These are phyloP conservation scores for Calonectria pauciramosa DNA, from an alignment of 2,329 filamentous ascomycete species.

Conservation along the genomic window DNA sequence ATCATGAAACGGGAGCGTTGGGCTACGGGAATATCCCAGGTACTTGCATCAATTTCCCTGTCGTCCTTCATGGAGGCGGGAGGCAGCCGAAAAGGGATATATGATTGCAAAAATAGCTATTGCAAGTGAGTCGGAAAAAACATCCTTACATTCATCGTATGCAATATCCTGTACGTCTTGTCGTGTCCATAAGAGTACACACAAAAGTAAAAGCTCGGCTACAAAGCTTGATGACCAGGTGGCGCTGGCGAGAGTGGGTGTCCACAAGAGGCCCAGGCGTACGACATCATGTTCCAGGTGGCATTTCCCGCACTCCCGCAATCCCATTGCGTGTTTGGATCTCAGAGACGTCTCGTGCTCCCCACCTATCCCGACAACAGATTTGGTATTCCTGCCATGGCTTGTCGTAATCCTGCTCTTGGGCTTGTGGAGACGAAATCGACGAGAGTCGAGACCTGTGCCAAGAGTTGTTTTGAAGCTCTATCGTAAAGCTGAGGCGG, in stretches of 20 bases:
- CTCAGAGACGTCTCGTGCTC: constrained; percentile 32
- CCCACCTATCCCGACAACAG: constrained; percentile 21
- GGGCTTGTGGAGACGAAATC: constrained; percentile 33
- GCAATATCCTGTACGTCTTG: constrained; percentile 8
- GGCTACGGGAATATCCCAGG: constrained; percentile 40
- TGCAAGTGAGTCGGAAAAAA: constrained; percentile 25
- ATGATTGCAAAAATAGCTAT: not conserved
- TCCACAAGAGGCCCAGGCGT: constrained; percentile 23
- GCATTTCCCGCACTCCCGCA: constrained; percentile 26
- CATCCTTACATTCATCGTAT: constrained; percentile 12
- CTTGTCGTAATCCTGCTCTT: constrained; percentile 26
- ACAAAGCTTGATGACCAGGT: constrained; percentile 18
- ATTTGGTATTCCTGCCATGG: constrained; percentile 21
- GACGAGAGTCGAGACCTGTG: constrained; percentile 24
- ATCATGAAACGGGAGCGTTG: constrained; percentile 27
- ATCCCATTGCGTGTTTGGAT: constrained; percentile 28
- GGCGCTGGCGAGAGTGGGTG: constrained; percentile 18
- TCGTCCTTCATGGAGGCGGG: constrained; percentile 31
- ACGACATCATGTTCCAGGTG: constrained; percentile 21
- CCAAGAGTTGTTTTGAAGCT: constrained; percentile 27
- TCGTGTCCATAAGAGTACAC: not conserved
- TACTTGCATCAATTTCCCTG: constrained; percentile 43
- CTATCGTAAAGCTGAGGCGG: constrained; percentile 8
- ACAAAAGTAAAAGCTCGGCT: constrained; percentile 16
- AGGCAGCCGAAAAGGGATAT: constrained; percentile 20